Conservation (phyloP, 148 eudicot species). For the Dianthus caryophyllus region DNA sequence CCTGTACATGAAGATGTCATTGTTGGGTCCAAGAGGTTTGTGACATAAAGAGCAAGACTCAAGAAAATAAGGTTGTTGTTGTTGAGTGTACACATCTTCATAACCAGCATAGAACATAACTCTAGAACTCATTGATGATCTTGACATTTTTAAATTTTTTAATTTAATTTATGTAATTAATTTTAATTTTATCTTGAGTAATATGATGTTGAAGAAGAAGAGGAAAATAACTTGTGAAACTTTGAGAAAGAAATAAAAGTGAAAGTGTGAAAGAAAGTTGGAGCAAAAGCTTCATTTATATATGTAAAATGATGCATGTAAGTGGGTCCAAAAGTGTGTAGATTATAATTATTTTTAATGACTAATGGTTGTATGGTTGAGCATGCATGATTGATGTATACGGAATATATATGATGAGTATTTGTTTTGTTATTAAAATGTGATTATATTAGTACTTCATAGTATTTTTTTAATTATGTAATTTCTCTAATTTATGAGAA, state of each 20-base stretch:
- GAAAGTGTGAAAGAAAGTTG: constrained; percentile 16
- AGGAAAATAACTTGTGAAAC: not conserved
- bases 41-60: constrained; percentile 72
- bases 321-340: constrained; percentile 15
- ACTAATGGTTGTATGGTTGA: too few relatives aligned
- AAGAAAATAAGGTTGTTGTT: constrained; percentile 60
- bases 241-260: constrained; percentile 13
- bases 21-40: constrained; percentile 44
- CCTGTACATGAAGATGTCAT: constrained; percentile 96
- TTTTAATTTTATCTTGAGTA: not conserved
- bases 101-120: constrained; percentile 37
- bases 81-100: constrained; percentile 31
- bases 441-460: too few relatives aligned
- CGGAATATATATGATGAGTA: too few relatives aligned
- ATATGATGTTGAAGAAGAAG: not conserved
- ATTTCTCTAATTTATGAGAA: too few relatives aligned
- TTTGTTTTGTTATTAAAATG: too few relatives aligned
- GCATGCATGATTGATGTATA: too few relatives aligned
- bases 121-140: constrained; percentile 17
- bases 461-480: too few relatives aligned
- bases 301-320: not conserved
- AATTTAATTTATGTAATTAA: not conserved
- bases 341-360: too few relatives aligned
- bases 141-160: constrained; percentile 17
- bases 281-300: constrained; percentile 11